Conservation (phyloP, 805 yeast species). For the Candida insectalens region DNA sequence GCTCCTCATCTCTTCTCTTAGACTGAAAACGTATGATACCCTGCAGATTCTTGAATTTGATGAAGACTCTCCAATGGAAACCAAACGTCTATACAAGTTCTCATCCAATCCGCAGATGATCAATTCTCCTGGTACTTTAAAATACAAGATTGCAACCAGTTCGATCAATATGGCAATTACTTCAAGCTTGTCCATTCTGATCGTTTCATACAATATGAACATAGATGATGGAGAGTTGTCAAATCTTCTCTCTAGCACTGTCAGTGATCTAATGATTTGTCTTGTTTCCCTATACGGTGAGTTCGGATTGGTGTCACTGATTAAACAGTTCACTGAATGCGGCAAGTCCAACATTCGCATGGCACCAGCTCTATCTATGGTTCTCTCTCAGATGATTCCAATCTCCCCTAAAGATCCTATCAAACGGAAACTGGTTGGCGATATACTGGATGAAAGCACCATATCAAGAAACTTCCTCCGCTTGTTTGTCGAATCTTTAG, state of each 20-base stretch:
- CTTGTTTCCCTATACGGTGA: conserved; percentile 20
- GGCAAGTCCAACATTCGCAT: conserved; percentile 12
- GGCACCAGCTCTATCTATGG: conserved; percentile 13
- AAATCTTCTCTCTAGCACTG: conserved; percentile 5
- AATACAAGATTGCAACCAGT: conserved; percentile 17
- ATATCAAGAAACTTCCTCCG: conserved; percentile 20
- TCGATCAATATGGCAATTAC: conserved; percentile 14
- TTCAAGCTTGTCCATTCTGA: conserved; percentile 14
- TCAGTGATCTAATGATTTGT: conserved; percentile 9
- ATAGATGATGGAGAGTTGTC: conserved; percentile 3
- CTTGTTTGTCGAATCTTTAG: conserved; percentile 24
- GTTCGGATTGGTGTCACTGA: conserved; percentile 30
- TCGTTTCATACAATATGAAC: conserved; percentile 13
- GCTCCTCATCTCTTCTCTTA: conserved; percentile 13
- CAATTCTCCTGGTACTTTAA: conserved; percentile 12
- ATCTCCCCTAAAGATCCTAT: conserved; percentile 2
- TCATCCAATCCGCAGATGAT: conserved; percentile 8
- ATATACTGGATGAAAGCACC: conserved; percentile 16
- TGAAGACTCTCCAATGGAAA: conserved; percentile 2
- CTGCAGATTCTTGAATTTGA: conserved; percentile 12
- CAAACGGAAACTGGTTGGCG: conserved; percentile 5
- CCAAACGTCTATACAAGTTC: neutral
- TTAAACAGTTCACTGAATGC: conserved; percentile 17
- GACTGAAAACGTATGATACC: conserved; percentile 18
- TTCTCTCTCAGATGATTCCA: conserved; percentile 15